These are phyloP conservation scores for Alternaria tenuissima DNA, from an alignment of 2,329 filamentous ascomycete species.

Conservation along the genomic window DNA sequence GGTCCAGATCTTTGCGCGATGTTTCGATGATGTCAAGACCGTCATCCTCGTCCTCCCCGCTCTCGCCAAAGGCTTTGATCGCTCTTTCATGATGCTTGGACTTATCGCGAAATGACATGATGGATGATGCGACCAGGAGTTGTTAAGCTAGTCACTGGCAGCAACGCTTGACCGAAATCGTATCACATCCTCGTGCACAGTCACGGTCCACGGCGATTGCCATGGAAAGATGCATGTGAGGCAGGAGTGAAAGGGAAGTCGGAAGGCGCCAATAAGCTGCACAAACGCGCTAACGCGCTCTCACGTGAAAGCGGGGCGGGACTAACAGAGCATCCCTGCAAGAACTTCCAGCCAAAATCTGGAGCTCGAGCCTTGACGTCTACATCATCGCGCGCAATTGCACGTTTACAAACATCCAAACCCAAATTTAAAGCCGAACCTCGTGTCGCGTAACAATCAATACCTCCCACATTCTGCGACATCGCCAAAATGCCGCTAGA, in stretches of 20 bases:
- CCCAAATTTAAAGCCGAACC: background rate
- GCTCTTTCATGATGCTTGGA: constrained; percentile 27
- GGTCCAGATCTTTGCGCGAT: constrained; percentile 41
- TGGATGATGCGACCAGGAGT: background rate
- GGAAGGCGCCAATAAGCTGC: background rate
- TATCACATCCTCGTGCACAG: background rate
- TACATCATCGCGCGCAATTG: constrained; percentile 9
- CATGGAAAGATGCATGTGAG: background rate
- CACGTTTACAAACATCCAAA: background rate
- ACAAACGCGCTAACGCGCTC: constrained; percentile 31
- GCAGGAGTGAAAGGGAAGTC: background rate
- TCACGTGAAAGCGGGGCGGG: constrained; percentile 41
- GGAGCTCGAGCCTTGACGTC: constrained; percentile 9
- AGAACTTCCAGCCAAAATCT: constrained; percentile 14
- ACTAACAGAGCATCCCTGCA: constrained; percentile 5
- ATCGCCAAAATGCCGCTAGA: constrained; percentile 80
- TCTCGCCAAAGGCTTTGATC: constrained; percentile 37
- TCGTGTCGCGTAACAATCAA: background rate
- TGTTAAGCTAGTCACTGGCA: background rate
- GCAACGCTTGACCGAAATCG: background rate
- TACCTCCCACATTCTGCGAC: background rate
- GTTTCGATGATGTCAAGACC: constrained; percentile 55
- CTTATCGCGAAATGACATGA: constrained; percentile 31
- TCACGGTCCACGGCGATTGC: background rate
- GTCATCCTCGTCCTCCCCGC: constrained; percentile 42